Evolutionary conservation across 352 stramenopile genomes (phyloP), one percentile per base, ranked within the genome.

Genomic region (Phytophthora rubi): DNA sequence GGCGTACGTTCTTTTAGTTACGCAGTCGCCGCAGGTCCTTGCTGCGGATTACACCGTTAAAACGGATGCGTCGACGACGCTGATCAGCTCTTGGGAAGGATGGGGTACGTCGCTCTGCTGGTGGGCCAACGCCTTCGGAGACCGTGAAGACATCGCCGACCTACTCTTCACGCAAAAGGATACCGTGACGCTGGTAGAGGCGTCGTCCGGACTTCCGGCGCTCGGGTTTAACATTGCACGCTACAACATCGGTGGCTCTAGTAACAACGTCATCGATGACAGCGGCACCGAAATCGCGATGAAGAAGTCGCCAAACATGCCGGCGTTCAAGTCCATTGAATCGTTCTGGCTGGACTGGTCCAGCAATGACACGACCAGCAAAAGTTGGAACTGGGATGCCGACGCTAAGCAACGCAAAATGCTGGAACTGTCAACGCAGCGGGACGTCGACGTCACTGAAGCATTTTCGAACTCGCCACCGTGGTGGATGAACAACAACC

Each of bases 401-500:
- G 78, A 88, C 33, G 57, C 70, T 2, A 73, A 71, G 37, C 81
- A 88, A 58, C 78, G 81, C 26, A 49, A 67, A 42, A 75, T 83
- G 58, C 42, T 86, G 7, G 13, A 55, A 9, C 53, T 76, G 13
- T 78, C 76, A 30, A 79, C 71, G 32, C 23, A 62, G 4, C 78
- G 78, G 15, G 78, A 76, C n/a, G 71, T 65, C 21, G 76, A 83
- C 67, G 28, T 80, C 28, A 51, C 83, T 12, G 78, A 88, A 18
- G 78, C 71, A 2, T 88, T 85, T 53, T 84, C 78, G n/a, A 88
- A 88, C 65, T 83, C 81, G 16, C 78, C 76, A 2, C 80, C 78
- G 4, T 88, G 81, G 78, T 88, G 81, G 81, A 88, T 86, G 81
- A 83, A 70, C 39, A 75, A 72, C 59, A 86, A 86, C 59, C 62